Conservation (phyloP, 192 early-diverging fungal genomes). For the Podila epigama region DNA sequence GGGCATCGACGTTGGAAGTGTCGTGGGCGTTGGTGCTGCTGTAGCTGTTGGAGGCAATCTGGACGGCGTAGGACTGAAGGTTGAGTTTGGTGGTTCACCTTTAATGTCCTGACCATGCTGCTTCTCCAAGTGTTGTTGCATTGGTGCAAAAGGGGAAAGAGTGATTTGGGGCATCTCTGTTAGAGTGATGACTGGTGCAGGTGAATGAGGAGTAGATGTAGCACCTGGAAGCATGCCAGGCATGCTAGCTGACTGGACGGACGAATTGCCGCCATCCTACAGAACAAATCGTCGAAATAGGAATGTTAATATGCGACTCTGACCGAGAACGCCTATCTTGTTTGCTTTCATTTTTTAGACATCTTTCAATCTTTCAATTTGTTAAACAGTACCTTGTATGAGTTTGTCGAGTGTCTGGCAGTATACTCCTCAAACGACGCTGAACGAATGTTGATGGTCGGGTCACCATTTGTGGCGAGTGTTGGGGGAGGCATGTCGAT, state of each 20-base stretch:
- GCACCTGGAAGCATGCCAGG: not conserved
- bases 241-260: too few relatives aligned
- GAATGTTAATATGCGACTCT: too few relatives aligned
- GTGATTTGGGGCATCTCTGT: slow-evolving; percentile 47
- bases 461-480: slow-evolving; percentile 27
- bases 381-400: too few relatives aligned
- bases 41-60: too few relatives aligned
- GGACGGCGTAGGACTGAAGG: not conserved
- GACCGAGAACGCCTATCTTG: not conserved
- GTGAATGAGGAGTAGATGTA: not conserved
- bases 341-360: not conserved
- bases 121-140: slow-evolving; percentile 31
- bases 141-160: slow-evolving; percentile 34
- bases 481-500: slow-evolving; percentile 49
- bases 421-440: slow-evolving; percentile 35
- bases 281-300: not conserved
- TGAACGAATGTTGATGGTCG: slow-evolving; percentile 20
- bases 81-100: not conserved
- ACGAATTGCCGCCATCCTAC: too few relatives aligned
- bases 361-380: not conserved
- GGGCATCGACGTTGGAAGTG: slow-evolving; percentile 16
- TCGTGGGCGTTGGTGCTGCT: not conserved
- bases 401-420: slow-evolving; percentile 13
- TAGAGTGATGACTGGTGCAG: slow-evolving; percentile 14
- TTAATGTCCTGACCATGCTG: not conserved